Percentiles rank a stretch among this genome's conserved stretches.
Evolutionary conservation across 1,139 yeast species (phyloP).

Genomic region (Groenewaldozyma auringiensis): DNA sequence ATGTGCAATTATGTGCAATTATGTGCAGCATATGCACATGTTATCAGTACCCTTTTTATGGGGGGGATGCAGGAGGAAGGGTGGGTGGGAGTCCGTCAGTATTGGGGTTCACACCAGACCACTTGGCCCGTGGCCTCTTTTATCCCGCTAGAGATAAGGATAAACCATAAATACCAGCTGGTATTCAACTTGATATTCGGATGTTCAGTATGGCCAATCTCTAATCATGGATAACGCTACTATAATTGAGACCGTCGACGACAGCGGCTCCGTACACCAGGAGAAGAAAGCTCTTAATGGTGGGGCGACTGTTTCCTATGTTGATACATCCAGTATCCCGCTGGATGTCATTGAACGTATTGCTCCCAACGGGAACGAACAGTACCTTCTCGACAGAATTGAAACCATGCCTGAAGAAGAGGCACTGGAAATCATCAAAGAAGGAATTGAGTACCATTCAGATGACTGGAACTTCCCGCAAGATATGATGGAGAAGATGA

Average conservation of each 20-base stretch:
- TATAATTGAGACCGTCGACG: background rate
- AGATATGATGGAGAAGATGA: constrained; percentile 30
- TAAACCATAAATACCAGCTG: background rate
- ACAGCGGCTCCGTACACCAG: background rate
- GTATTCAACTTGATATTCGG: background rate
- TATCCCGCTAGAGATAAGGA: background rate
- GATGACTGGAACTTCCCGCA: constrained; percentile 46
- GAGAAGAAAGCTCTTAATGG: background rate
- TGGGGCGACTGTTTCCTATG: background rate
- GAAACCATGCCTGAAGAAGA: constrained; percentile 35
- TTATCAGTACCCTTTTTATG: background rate
- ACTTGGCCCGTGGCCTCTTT: background rate
- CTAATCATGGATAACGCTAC: background rate
- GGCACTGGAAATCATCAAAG: constrained; percentile 37
- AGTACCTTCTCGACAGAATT: constrained; percentile 37
- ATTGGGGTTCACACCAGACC: background rate
- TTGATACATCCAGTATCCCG: background rate
- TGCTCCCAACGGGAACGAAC: constrained; percentile 6
- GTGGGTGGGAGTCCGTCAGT: too few species aligned
- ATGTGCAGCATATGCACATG: too few species aligned
- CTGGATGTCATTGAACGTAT: background rate
- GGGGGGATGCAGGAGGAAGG: too few species aligned
- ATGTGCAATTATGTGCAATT: too few species aligned
- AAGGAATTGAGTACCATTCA: constrained; percentile 35
- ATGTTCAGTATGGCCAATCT: background rate